Conservation (phyloP, 768 basidiomycete genomes). For the Phylloporus sp. region DNA sequence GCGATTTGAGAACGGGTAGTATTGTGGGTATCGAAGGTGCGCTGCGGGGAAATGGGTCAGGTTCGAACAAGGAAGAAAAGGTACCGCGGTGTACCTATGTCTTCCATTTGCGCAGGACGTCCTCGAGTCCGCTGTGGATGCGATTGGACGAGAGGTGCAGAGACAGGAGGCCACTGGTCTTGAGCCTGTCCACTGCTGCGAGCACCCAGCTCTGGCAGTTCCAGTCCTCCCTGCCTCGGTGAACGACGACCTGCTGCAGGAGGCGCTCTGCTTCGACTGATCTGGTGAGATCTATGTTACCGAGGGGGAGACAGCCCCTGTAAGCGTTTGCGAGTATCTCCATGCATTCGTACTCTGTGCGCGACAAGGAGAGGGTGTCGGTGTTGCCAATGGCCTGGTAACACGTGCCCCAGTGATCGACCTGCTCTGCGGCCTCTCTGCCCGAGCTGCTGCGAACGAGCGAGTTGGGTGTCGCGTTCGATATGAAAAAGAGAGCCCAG, state of each 20-base stretch:
- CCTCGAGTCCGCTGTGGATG: constrained; percentile 23
- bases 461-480: constrained; percentile 21
- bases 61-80: not conserved
- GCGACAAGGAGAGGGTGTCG: constrained; percentile 27
- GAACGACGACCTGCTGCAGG: constrained; percentile 21
- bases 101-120: constrained; percentile 22
- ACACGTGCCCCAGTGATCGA: constrained; percentile 31
- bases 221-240: constrained; percentile 29
- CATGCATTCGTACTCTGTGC: constrained; percentile 26
- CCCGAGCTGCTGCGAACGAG: constrained; percentile 19
- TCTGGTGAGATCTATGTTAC: constrained; percentile 14
- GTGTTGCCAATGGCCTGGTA: constrained; percentile 27
- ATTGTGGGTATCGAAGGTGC: no score
- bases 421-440: constrained; percentile 18
- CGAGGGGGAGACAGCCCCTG: constrained; percentile 27
- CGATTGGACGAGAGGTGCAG: constrained; percentile 15
- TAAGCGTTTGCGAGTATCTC: constrained; percentile 29
- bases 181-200: constrained; percentile 23
- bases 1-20: no score
- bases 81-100: constrained; percentile 5
- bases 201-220: constrained; percentile 31
- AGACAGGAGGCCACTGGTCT: constrained; percentile 11
- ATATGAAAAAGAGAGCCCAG: constrained; percentile 28
- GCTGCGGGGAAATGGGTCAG: constrained; percentile 8
- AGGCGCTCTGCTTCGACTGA: constrained; percentile 14